phyloP scores from a whole-genome alignment of 768 basidiomycete species.

The Lactarius quietus region DNA sequence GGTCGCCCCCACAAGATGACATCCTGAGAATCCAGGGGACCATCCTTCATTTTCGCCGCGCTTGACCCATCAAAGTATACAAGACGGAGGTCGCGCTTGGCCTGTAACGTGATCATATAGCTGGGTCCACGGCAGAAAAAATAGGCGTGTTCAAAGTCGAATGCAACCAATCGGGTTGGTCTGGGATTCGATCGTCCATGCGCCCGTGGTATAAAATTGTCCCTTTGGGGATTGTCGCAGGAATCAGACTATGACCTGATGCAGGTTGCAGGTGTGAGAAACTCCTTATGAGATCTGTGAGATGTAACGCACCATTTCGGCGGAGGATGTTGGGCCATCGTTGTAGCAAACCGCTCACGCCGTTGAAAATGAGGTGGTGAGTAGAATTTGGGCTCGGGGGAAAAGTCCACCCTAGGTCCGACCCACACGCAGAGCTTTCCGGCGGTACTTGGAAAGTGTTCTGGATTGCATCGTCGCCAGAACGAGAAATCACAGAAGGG shows the following conservation, averaged over 20 bases:
- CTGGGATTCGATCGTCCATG: constrained; percentile 2
- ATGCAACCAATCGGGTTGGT: constrained; percentile 22
- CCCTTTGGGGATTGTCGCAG: constrained; percentile 20
- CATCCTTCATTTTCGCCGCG: too few relatives aligned
- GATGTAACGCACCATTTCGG: too few relatives aligned
- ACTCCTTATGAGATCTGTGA: background rate
- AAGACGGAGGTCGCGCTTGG: too few relatives aligned
- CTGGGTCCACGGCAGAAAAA: constrained; percentile 31
- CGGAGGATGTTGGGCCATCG: too few relatives aligned
- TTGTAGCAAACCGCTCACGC: too few relatives aligned
- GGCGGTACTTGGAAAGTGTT: background rate
- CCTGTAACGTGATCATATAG: too few relatives aligned
- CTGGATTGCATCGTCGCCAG: constrained; percentile 30
- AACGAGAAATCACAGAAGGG: too few relatives aligned
- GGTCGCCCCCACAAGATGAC: too few relatives aligned
- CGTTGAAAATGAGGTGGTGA: too few relatives aligned
- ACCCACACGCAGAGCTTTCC: background rate
- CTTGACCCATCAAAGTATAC: too few relatives aligned
- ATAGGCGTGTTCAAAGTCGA: constrained; percentile 24
- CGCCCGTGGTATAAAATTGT: constrained; percentile 27
- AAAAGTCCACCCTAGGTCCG: constrained; percentile 15
- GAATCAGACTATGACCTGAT: constrained; percentile 21
- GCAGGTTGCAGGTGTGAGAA: background rate
- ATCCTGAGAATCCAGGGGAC: too few relatives aligned
- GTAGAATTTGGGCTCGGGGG: constrained; percentile 28